Evolutionary conservation across 2,329 filamentous ascomycete genomes (phyloP), one percentile per base, ranked within the genome.

Genomic region (Ophiognomonia clavigignenti-juglandacearum): DNA sequence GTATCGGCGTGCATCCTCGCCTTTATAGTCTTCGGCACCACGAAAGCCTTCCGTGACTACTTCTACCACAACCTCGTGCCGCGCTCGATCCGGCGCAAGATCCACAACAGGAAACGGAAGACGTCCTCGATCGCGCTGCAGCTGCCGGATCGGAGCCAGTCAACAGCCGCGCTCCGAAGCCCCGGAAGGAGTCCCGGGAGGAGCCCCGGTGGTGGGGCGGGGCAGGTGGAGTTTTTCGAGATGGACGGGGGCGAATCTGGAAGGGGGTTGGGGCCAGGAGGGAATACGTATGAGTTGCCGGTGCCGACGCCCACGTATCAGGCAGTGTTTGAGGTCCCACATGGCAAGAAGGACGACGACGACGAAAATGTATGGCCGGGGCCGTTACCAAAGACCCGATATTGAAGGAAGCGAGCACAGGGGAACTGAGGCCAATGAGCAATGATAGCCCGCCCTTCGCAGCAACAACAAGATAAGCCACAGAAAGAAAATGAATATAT

Each of bases 11-110:
- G 61, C 16, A 51, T 68, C 2, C 55, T 69, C 4, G 54, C 56
- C 4, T 71, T 70, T 32, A 45, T 68, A 35, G 63, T 71, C 3
- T 71, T 71, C 47, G 68, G 68, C 8, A 71, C 68, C 1, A 68
- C 66, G 2, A 63, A 64, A 47, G 61, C 59, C 5, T 68, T 63
- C 43, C 48, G 62, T 18, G 53, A 61, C 9, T 56, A 61, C 48
- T 57, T 59, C 50, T 58, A 52, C 45, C 16, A 20, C 9, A 57
- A 54, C 5, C 52, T 60, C 24, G 51, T 56, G 4, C 56, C 57
- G 10, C 51, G 38, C 31, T 14, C 46, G 19, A 51, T 54, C 38
- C 51, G 51, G 20, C 45, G 44, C 27, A 47, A 24, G 27, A 22
- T 47, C n/a, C 22, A 16, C 11, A 35, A 32, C 16, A 16, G 43